Conservation (phyloP, 805 yeast genomes). For the Scheffersomyces amazonensis region DNA sequence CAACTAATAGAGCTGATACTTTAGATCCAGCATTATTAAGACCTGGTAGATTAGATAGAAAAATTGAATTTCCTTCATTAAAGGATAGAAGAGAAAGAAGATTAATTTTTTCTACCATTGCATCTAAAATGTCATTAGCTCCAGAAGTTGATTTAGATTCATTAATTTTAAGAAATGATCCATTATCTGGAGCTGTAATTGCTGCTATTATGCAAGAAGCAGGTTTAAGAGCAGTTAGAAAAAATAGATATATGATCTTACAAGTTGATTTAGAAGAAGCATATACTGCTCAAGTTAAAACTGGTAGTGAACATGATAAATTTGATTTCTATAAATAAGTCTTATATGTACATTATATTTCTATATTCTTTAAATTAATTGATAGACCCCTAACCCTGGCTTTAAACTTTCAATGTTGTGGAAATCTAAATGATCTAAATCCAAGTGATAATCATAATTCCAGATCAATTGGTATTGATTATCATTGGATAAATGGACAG, state of each 20-base stretch:
- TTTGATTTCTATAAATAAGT: slow-evolving; percentile 89
- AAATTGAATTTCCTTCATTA: slow-evolving; percentile 94
- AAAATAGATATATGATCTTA: slow-evolving; percentile 93
- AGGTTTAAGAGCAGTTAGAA: slow-evolving; percentile 96
- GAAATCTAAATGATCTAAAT: slow-evolving; percentile 71
- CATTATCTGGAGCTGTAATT: slow-evolving; percentile 93
- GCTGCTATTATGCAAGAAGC: slow-evolving; percentile 99
- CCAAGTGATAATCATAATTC: slow-evolving; percentile 50
- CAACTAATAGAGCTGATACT: slow-evolving; percentile 99
- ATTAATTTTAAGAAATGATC: slow-evolving; percentile 91
- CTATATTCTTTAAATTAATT: slow-evolving; percentile 14
- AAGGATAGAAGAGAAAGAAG: slow-evolving; percentile 98
- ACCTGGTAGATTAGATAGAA: slow-evolving; percentile 98
- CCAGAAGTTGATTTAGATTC: slow-evolving; percentile 98
- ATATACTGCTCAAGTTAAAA: slow-evolving; percentile 92
- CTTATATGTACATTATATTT: background rate
- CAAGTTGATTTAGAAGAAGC: slow-evolving; percentile 98
- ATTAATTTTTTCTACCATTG: slow-evolving; percentile 91
- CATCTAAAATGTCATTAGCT: slow-evolving; percentile 95
- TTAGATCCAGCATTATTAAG: slow-evolving; percentile 97
- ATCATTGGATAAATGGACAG: slow-evolving; percentile 11
- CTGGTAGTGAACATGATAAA: slow-evolving; percentile 93
- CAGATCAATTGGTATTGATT: slow-evolving; percentile 18
- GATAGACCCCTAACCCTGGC: slow-evolving; percentile 67
- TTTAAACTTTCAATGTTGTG: slow-evolving; percentile 42